Evolutionary conservation across 202 grass and related monocot species (phyloP), one percentile per base, ranked within the genome.

Genomic region (Setaria italica): DNA sequence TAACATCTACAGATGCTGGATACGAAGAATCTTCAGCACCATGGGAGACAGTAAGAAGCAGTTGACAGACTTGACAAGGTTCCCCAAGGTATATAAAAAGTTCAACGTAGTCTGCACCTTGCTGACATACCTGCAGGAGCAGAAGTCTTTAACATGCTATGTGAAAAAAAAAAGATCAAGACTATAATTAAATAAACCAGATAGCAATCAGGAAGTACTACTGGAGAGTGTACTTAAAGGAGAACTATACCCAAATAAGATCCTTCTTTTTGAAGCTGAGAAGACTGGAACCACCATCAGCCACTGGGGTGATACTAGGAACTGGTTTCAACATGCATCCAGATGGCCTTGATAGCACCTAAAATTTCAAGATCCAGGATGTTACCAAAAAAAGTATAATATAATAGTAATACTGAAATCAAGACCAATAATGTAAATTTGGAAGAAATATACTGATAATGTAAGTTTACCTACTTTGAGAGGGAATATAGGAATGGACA

Each of bases 181-280:
- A 46, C 62, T 47, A 62, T 51, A 45, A 71, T 64, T 55, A 62
- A 69, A 65, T 60, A 88, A 79, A 77, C 20, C 30, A 77, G 74
- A 72, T 48, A 72, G 62, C 39, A 41, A 41, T 49, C 59, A 48
- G 39, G 41, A 83, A 17, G 47, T 85, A 82, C 21, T 72, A 46
- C 59, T 85, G 66, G 16, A 69, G 42, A 51, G 59, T 63, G 42
- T 77, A 79, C 70, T 75, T 77, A 76, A 82, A 83, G 63, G 88
- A 77, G 90, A 45, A 57, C 37, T 67, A 78, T 99, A 99, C 97
- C 97, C 97, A 99, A 84, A 91, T 62, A 76, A 94, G 77, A 85
- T 97, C 90, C 81, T 99, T 99, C 87, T 87, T 99, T 88, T 94
- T 99, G 70, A 94, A 90, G 91, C 87, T 97, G 60, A 99, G 97